Base-by-base conservation (phyloP, 495 filamentous ascomycete species). In the Hypoxylon lenormandii region DNA sequence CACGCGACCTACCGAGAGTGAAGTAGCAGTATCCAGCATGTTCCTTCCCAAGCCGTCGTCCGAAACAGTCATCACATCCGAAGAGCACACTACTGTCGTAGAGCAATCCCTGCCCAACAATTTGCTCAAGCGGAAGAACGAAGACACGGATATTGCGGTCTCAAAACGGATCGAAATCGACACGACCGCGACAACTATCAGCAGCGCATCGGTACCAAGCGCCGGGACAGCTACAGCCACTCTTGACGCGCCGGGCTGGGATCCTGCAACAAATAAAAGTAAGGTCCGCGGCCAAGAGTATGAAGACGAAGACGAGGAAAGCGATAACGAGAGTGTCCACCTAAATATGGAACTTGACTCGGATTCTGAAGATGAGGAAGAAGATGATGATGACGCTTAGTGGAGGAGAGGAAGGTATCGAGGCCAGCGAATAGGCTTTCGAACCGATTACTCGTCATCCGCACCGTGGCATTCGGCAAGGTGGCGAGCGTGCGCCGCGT, bases 91-190 rank as follows among this genome's bases (percentile, higher is more conserved):
- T 16, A 36, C 66, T 26, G 12, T 56, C 26, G 51, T 63, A 15
- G 56, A 64, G 23, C 57, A 64, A 15, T 30, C 66, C 6, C 43
- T 53, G 15, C 26, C 43, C 12, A 60, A 26, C 6, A 70, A 48
- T 45, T 55, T 78, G 51, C 65, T 80, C 18, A 84, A 85, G 69
- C 77, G 82, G 57, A 84, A 82, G 72, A 80, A 69, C 40, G 79
- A 80, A 37, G 60, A 61, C 47, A 52, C 67, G 15, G 72, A 72
- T 36, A 60, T 64, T 30, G 52, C 60, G 15, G 16, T 54, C 8
- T 68, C 74, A 0, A 76, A 76, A 64, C 65, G 74, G 33, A 36
- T 74, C 6, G 74, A 74, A 47, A 65, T 72, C 18, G 62, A 74
- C 49, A 62, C 48, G 0, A 37, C 57, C 1, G 52, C 59, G 13